Conservation (phyloP, 345 rosid species). For the Brassica napus region Da-Ae NC_063436.1:16017501-16018000, state of each 20-base stretch:
- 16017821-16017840: conserved; percentile 91
- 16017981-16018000: neutral
- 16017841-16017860: conserved; percentile 48
- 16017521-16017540: neutral
- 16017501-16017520: conserved; percentile 7
- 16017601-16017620: conserved; percentile 8
- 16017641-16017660: conserved; percentile 90
- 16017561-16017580: neutral
- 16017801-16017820: conserved; percentile 87
- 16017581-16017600: neutral
- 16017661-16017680: conserved; percentile 79
- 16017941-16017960: neutral
- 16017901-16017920: neutral
- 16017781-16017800: conserved; percentile 89
- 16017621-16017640: neutral
- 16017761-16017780: conserved; percentile 93
- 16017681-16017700: conserved; percentile 98
- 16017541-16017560: conserved; percentile 9
- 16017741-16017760: conserved; percentile 98
- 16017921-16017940: conserved; percentile 6
- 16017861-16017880: conserved; percentile 10
- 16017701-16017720: conserved; percentile 96
- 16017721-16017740: conserved; percentile 99
- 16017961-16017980: neutral
- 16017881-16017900: conserved; percentile 2